Base-by-base conservation (phyloP, 2,329 filamentous ascomycete species). In the Claviceps purpurea region DNA sequence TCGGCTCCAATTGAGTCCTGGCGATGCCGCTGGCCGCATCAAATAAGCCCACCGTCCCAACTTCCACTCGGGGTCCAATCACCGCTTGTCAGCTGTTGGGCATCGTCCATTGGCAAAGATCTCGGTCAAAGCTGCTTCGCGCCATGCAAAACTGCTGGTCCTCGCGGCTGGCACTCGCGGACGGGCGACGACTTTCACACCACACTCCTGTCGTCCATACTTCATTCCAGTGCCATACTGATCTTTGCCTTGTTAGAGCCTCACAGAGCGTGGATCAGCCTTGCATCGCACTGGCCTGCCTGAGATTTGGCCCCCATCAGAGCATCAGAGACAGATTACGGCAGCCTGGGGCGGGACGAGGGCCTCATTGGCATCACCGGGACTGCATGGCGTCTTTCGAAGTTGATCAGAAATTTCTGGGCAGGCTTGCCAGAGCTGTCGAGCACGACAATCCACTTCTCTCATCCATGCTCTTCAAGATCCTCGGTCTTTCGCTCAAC, bases 381-480 rank as follows among this genome's bases (percentile, higher is more conserved):
- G 44, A 50, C 61, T 63, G 65, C 56, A 98, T 97, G 93, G 93
- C 93, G 71, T 93, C 90, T 65, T 93, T 89, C 55, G 89, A 95
- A 71, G 89, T 97, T 56, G 93, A 98, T 68, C 90, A 95, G 72
- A 98, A 97, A 72, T 95, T 94, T 70, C 78, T 98, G 62, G 89
- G 89, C 70, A 84, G 82, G 64, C 84, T 95, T 65, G 91, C 93
- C 65, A 86, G 84, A 69, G 78, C 82, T 56, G 89, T 89, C 59
- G 82, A 84, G 64, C 73, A 78, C 55, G 83, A 87, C 60, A 93
- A 91, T 63, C 83, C 87, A 3, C 75, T 90, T 18, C 78, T 97
- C 46, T 87, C 87, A 7, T 78, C 79, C 20, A 89, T 88, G 65
- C 78, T 98, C 47, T 96, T 89, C 70, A 93, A 93, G 67, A 84